Evolutionary conservation across 495 filamentous ascomycete species (phyloP).

Genomic region (Bombardia bombarda): DNA sequence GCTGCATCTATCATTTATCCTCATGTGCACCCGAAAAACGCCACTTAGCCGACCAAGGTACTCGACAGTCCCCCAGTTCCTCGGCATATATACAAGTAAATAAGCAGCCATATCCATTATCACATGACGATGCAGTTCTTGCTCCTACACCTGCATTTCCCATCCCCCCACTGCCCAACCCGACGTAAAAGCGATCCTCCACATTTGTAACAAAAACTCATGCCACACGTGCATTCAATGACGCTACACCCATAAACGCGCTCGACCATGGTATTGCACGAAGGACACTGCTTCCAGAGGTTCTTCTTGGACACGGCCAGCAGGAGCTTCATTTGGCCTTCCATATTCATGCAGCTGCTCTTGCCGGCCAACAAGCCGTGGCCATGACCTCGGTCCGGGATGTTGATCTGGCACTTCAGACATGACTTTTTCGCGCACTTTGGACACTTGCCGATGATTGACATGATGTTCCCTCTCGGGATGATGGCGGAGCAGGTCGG

Average conservation of each 20-base stretch:
- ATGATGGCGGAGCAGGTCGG: neutral
- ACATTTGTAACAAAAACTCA: neutral
- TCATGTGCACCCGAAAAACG: too few species aligned
- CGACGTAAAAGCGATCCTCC: too few species aligned
- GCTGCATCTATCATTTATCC: too few species aligned
- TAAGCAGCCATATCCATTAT: too few species aligned
- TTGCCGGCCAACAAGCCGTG: too few species aligned
- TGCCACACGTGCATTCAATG: neutral
- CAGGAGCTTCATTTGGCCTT: neutral
- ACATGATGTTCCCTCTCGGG: neutral
- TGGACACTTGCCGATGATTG: neutral
- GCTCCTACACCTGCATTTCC: too few species aligned
- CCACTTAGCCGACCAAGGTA: too few species aligned
- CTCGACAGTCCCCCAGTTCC: too few species aligned
- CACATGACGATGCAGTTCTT: too few species aligned
- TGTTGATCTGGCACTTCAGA: neutral
- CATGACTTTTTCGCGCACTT: neutral
- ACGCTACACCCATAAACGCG: neutral
- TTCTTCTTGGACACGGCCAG: neutral
- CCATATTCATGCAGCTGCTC: neutral
- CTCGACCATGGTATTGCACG: neutral
- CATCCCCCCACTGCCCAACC: too few species aligned
- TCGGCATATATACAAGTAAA: too few species aligned
- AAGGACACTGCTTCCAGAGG: neutral
- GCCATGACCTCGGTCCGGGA: neutral